Percentiles rank a stretch among this genome's conserved stretches.
Evolutionary conservation across 805 yeast species (phyloP).

Genomic region (Cyberlindnera mississippiensis): DNA sequence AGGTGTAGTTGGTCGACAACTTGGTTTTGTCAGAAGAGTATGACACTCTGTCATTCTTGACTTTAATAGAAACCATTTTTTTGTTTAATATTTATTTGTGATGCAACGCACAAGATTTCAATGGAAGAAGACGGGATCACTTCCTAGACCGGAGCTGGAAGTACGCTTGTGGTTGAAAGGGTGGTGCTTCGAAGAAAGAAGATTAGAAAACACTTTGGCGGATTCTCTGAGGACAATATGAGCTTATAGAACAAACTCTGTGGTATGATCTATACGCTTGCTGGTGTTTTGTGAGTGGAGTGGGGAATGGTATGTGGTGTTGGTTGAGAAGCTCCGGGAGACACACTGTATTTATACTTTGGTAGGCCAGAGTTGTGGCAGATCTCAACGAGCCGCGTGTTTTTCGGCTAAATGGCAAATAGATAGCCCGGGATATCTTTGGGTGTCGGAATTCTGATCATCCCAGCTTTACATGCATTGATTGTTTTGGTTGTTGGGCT

Average conservation of each 20-base stretch:
- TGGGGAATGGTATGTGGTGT: too few relatives aligned
- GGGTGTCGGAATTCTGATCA: too few relatives aligned
- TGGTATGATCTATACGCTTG: constrained; percentile 3
- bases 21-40: constrained; percentile 43
- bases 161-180: constrained; percentile 28
- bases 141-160: constrained; percentile 24
- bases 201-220: constrained; percentile 27
- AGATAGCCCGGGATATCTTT: too few relatives aligned
- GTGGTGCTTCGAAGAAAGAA: constrained; percentile 28
- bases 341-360: background rate
- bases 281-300: background rate
- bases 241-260: constrained; percentile 2
- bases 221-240: constrained; percentile 6
- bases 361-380: too few relatives aligned
- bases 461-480: too few relatives aligned
- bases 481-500: too few relatives aligned
- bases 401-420: too few relatives aligned
- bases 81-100: background rate
- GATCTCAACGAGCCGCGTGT: too few relatives aligned
- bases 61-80: constrained; percentile 36
- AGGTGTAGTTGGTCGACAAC: constrained; percentile 55
- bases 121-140: constrained; percentile 19
- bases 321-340: too few relatives aligned
- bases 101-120: constrained; percentile 14
- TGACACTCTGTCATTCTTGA: constrained; percentile 47